Conservation (phyloP, 192 early-diverging fungal genomes). For the Rhizoclosmatium globosum region DNA sequence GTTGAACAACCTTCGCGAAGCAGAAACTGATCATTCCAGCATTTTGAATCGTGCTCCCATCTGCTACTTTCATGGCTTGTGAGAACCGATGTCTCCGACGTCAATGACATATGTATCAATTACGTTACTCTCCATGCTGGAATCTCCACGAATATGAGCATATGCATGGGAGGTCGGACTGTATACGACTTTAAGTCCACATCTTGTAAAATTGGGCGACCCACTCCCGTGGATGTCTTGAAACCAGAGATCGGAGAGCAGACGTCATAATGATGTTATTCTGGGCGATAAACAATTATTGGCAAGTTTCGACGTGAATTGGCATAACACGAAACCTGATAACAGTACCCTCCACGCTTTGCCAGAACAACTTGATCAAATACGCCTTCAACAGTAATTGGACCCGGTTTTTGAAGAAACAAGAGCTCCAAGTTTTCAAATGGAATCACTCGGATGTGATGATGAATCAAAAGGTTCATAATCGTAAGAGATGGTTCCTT, state of each 20-base stretch:
- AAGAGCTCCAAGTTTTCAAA: slow-evolving; percentile 6
- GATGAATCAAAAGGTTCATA: background rate
- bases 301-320: background rate
- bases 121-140: too few relatives aligned
- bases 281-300: background rate
- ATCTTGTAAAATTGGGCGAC: background rate
- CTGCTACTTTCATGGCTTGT: background rate
- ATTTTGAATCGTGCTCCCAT: background rate
- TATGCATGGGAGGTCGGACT: background rate
- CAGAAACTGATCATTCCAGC: background rate
- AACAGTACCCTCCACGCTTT: slow-evolving; percentile 21
- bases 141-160: slow-evolving; percentile 8
- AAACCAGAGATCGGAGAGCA: slow-evolving; percentile 8
- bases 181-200: background rate
- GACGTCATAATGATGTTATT: slow-evolving; percentile 5
- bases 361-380: background rate
- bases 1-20: background rate
- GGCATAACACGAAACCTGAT: background rate
- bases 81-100: slow-evolving; percentile 4
- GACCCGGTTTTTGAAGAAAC: background rate
- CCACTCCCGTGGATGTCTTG: background rate
- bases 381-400: background rate
- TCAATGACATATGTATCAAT: background rate
- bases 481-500: background rate
- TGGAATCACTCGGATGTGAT: background rate